Evolutionary conservation across 1,284 basidiomycete genomes (phyloP), one percentile per base, ranked within the genome.

Genomic region (Agroathelia rolfsii): DNA sequence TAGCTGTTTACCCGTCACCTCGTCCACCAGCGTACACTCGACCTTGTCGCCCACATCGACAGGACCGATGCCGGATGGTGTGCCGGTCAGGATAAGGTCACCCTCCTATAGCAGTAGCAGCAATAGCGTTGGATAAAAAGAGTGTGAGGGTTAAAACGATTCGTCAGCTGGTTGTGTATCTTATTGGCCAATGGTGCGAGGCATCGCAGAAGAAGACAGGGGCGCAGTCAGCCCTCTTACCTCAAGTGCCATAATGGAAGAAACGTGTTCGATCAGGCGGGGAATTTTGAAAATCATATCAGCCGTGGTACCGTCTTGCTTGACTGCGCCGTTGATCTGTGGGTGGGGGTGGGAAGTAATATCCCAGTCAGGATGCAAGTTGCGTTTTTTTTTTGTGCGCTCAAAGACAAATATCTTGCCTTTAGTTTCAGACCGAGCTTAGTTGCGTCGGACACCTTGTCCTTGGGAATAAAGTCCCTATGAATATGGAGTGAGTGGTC

Each of bases 281-380:
- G 93, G 89, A 27, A 98, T 88, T 28, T 69, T 68, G 64, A 94
- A 94, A 41, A 97, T 85, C 94, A 98, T 96, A 54, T 94, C 83
- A 16, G 62, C 56, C 2, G 93, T 93, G 21, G 69, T 74, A 3
- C 90, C 94, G 39, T 84, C 67, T 55, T 98, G 94, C 56, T 85
- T 90, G 39, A 75, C 60, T 23, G 68, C 55, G 29, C 78, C 88
- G 48, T 97, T 92, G 52, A 97, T 74, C 76, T 87, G 46, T 27
- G 43, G 36, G 6, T 7, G 19, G 3, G 16, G 19, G 13, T 10
- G 38, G 21, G 25, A 11, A 35, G 14, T 22, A 13, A 20, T 19
- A n/a, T 29, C 12, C 6, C 23, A 13, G 11, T 23, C 11, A 39
- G 8, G 23, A 19, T 24, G 12, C 19, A 36, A 37, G n/a, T 25